Evolutionary conservation across 1,284 basidiomycete species (phyloP), one percentile per base, ranked within the genome.

Genomic region (Mrakiaceae sp.): DNA sequence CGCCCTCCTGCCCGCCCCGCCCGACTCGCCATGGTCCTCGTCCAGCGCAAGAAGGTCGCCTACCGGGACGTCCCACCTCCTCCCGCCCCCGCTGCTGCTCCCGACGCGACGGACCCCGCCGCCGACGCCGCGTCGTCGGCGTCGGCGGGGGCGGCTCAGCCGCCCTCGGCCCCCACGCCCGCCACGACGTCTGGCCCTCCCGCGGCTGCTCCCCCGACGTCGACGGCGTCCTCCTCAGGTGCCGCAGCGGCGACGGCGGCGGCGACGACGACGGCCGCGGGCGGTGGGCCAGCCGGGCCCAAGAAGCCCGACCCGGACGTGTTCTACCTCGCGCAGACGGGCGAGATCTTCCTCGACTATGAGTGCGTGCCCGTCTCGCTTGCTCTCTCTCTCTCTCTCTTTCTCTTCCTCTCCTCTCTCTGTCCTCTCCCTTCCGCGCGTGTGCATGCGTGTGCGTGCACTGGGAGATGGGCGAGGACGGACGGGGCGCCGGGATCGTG

Each of bases 261-360:
- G 42, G 5, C 39, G 42, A 39, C 10, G 11, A 7, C 51, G 55
- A 57, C 43, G 55, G 27, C 48, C n/a, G 10, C n/a, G 10, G 48
- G n/a, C 48, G 48, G 48, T n/a, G 48, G n/a, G 48, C 48, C 40
- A 47, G 49, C 14, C 6, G 48, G 10, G 50, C 46, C 48, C 43
- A 47, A 46, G 55, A 27, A 54, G 44, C 58, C 82, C 58, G 79
- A 81, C 76, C 85, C 80, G 73, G 84, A 87, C 72, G 90, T 93
- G 74, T 96, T 85, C 79, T 92, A 89, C 79, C 85, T 97, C 73
- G 79, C 84, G 67, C 85, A 90, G 76, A 96, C 93, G 4, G 93
- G 92, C 71, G 93, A 97, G 82, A 88, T 96, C 75, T 97, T 97
- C 74, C 85, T 90, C 69, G 86, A 86, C 72, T 96, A 95, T 74